phyloP scores from a whole-genome alignment of 2,329 filamentous ascomycete species.

The Epichloe coenophiala region DNA sequence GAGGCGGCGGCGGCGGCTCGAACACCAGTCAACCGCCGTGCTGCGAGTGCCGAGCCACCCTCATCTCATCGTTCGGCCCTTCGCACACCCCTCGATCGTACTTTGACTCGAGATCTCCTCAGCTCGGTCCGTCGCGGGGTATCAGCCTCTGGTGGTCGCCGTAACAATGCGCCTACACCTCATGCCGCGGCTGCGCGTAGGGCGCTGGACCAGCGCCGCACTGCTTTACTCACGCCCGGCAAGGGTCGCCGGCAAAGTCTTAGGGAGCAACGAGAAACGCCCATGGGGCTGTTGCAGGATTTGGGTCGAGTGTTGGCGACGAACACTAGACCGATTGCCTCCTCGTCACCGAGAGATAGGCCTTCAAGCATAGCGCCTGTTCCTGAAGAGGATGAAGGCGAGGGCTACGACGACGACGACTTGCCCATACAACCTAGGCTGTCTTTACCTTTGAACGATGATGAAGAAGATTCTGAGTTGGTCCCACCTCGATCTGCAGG shows the following conservation, averaged over 20 bases:
- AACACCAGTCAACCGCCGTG: constrained; percentile 12
- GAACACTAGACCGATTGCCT: constrained; percentile 27
- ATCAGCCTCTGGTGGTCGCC: constrained; percentile 30
- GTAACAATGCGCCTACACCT: constrained; percentile 37
- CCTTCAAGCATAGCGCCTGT: constrained; percentile 16
- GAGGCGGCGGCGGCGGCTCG: constrained; percentile 14
- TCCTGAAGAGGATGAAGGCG: constrained; percentile 23
- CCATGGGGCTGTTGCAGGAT: constrained; percentile 37
- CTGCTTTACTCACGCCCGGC: constrained; percentile 48
- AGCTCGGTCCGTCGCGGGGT: constrained; percentile 27
- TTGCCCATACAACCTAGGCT: constrained; percentile 38
- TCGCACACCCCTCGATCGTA: constrained; percentile 29
- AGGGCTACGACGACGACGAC: constrained; percentile 8
- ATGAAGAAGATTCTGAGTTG: constrained; percentile 34
- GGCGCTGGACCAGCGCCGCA: constrained; percentile 44
- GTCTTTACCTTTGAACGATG: constrained; percentile 38
- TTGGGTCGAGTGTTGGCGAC: constrained; percentile 42
- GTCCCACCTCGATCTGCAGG: constrained; percentile 39
- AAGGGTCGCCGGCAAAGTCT: constrained; percentile 43
- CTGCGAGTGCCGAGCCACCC: constrained; percentile 21
- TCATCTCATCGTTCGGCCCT: constrained; percentile 25
- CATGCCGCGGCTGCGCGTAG: constrained; percentile 48
- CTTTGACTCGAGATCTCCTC: constrained; percentile 21
- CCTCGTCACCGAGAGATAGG: constrained; percentile 29
- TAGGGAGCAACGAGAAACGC: constrained; percentile 41